Evolutionary conservation across 495 filamentous ascomycete species (phyloP).

Genomic region (Parachaetomium inaequale): DNA sequence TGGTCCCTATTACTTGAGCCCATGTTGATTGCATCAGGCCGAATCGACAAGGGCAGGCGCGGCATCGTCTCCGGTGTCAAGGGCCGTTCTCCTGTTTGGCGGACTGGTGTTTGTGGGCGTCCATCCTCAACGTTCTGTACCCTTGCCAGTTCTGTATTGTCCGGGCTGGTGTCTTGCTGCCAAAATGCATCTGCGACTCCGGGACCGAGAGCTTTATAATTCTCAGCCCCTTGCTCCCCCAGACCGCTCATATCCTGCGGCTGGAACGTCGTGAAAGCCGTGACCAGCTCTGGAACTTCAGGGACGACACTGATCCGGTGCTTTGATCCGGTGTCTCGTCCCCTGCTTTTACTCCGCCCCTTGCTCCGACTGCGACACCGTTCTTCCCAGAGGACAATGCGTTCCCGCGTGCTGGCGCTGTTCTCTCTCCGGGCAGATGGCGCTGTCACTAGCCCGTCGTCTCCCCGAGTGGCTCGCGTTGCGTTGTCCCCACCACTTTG

Average conservation of each 20-base stretch:
- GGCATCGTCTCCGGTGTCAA: not conserved
- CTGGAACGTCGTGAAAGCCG: not conserved
- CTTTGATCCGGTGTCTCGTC: slow-evolving; percentile 17
- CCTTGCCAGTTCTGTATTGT: no score
- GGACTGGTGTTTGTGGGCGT: not conserved
- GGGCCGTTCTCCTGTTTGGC: not conserved
- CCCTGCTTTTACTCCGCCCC: slow-evolving; percentile 24
- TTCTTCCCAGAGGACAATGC: slow-evolving; percentile 26
- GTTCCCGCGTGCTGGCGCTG: slow-evolving; percentile 26
- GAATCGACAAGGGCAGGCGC: not conserved
- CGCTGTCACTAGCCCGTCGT: slow-evolving; percentile 5
- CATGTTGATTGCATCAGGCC: not conserved
- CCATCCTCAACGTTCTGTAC: not conserved
- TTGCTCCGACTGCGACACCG: slow-evolving; percentile 24
- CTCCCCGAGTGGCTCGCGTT: not conserved
- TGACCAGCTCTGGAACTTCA: slow-evolving; percentile 22
- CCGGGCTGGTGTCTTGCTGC: no score
- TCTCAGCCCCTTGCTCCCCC: no score
- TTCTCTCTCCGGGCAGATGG: slow-evolving; percentile 19
- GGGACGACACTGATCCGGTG: slow-evolving; percentile 27
- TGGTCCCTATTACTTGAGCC: not conserved
- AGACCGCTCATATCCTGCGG: no score
- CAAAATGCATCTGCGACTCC: no score
- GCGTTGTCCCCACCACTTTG: slow-evolving; percentile 3
- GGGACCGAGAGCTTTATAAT: no score